Evolutionary conservation across 1,139 yeast genomes (phyloP), one percentile per base, ranked within the genome.

Genomic region (Pichia sp.): DNA sequence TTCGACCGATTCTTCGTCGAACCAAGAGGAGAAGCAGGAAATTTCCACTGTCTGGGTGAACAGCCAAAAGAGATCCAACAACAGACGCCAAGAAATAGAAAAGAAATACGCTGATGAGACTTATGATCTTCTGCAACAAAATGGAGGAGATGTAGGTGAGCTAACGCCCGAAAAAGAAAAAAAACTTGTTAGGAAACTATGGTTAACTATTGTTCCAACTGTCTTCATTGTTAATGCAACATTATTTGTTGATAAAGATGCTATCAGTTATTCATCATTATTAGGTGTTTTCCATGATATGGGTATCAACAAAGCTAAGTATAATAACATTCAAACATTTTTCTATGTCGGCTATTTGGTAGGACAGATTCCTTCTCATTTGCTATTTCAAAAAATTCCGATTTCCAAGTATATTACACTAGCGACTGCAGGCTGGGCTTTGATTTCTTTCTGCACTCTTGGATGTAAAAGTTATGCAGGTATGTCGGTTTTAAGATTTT

Each of bases 251-350:
- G 81, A 76, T 62, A 77, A 77, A 59, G 62, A 73, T 19, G 68
- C 77, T 8, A 70, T 72, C 26, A 72, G 78, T 1, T 76, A 74
- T 59, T 76, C 80, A 7, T 65, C 76, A 1, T 68, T 77, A 47
- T 63, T 77, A 59, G 80, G 79, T 1, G 62, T 77, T 41, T 76
- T 74, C 62, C 64, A 73, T 34, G 75, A 78, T 72, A 72, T 75
- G 10, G 75, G 74, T 8, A 56, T 74, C 30, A 60, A 61, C 32
- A 68, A 68, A 53, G 55, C 66, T 46, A 62, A 67, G 47, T 74
- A 70, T 60, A 71, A 73, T 55, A 70, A 74, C 57, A 64, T 70
- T 30, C 70, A 70, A 47, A 67, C 78, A 8, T 70, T 76, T 5
- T 78, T 78, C 56, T 78, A 78, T 61, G 63, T 73, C 45, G 80